A percentile compares a stretch with the other conserved stretches of the same genome.
Evolutionary conservation across 192 early-diverging fungal genomes (phyloP).

Genomic region (Backusella morwellensis): DNA sequence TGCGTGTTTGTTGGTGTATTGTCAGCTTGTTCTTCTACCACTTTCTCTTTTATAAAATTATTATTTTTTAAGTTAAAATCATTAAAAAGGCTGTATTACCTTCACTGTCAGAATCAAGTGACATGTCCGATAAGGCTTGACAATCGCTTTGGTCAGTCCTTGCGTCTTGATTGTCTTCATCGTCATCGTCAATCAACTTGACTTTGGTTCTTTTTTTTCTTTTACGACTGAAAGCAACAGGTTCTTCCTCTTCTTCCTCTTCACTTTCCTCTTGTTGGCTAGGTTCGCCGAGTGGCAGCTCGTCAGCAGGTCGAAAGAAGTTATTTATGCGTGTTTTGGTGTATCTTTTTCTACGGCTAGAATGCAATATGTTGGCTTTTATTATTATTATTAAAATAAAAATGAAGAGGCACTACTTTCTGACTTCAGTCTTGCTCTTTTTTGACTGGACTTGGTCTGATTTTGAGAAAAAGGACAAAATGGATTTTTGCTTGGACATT

Average conservation of each 20-base stretch:
- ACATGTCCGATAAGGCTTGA: not conserved
- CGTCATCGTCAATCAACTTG: not conserved
- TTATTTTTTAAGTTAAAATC: no score
- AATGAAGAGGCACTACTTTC: not conserved
- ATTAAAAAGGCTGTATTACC: not conserved
- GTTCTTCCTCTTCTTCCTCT: not conserved
- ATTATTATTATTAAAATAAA: not conserved
- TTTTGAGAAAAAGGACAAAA: not conserved
- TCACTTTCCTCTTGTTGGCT: conserved; percentile 3
- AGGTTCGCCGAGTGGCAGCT: not conserved
- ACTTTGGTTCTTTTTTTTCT: not conserved
- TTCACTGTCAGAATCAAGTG: conserved; percentile 6
- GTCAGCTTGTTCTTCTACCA: not conserved
- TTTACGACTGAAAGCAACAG: not conserved
- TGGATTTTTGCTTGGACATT: not conserved
- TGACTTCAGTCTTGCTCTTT: not conserved
- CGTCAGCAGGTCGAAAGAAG: not conserved
- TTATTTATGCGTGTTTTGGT: conserved; percentile 4
- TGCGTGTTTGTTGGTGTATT: not conserved
- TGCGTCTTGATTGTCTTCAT: not conserved
- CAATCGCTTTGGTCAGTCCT: not conserved
- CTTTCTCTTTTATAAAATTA: not conserved
- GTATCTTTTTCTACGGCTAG: not conserved
- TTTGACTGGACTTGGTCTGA: not conserved
- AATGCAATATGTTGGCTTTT: not conserved